These are phyloP conservation scores for Colletotrichum lini DNA, from an alignment of 2,329 filamentous ascomycete genomes.

Conservation along the genomic window DNA sequence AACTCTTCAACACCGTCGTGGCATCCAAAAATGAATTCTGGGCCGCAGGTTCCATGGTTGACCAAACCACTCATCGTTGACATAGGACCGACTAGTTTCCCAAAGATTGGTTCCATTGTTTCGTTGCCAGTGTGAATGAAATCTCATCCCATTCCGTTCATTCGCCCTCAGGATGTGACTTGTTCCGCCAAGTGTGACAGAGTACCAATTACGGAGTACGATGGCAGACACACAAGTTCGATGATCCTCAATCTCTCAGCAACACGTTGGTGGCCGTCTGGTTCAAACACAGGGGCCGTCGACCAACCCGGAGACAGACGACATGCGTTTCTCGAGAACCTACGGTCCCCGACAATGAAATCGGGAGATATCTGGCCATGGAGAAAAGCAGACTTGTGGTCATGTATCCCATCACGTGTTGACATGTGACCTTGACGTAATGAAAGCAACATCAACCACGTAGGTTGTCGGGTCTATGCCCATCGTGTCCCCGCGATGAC, in stretches of 20 bases:
- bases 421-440: conserved; percentile 30
- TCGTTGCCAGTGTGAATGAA: not conserved
- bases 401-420: conserved; percentile 7
- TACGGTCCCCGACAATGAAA: not conserved
- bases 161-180: not conserved
- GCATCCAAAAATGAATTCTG: not conserved
- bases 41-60: not conserved
- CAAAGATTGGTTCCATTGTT: too few species aligned
- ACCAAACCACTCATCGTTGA: not conserved
- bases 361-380: not conserved
- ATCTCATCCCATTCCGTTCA: too few species aligned
- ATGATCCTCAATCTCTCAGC: not conserved
- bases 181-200: not conserved
- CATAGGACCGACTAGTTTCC: too few species aligned
- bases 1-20: not conserved
- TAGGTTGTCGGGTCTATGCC: not conserved
- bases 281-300: not conserved
- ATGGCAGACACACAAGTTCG: not conserved
- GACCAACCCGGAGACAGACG: too few species aligned
- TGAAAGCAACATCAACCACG: not conserved
- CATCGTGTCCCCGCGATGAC: not conserved
- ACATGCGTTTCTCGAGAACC: too few species aligned
- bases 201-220: not conserved
- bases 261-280: not conserved
- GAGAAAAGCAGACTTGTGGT: too few species aligned